These are phyloP conservation scores for Diaporthe citri DNA, from an alignment of 2,329 filamentous ascomycete species.

Conservation along the genomic window DNA sequence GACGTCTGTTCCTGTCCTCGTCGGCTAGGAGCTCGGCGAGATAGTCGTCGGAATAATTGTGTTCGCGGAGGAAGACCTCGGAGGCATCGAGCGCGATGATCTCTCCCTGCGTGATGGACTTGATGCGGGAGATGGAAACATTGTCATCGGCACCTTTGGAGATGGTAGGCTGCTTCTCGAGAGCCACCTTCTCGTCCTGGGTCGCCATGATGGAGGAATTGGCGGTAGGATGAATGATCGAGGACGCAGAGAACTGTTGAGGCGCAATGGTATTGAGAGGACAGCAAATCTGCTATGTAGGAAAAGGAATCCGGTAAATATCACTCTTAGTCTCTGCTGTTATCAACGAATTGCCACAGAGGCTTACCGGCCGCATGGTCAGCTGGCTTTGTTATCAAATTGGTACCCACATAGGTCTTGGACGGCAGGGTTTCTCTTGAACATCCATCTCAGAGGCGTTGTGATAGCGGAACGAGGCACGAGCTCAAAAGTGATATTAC, in stretches of 20 bases:
- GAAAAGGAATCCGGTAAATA: background rate
- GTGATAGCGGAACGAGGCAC: background rate
- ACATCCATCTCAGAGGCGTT: background rate
- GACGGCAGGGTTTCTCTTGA: background rate
- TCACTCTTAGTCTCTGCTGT: background rate
- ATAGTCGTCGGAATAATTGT: constrained; percentile 38
- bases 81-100: constrained; percentile 37
- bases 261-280: background rate
- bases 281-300: background rate
- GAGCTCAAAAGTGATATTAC: background rate
- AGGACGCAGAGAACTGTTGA: background rate
- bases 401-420: constrained; percentile 26
- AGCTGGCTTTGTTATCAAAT: background rate
- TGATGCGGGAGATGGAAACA: constrained; percentile 37
- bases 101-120: constrained; percentile 37
- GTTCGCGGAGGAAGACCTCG: constrained; percentile 40
- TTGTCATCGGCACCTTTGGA: constrained; percentile 30
- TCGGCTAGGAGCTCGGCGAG: constrained; percentile 57
- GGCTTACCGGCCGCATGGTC: background rate
- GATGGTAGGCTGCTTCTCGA: constrained; percentile 31
- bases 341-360: constrained; percentile 30
- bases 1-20: constrained; percentile 45
- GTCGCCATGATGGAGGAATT: constrained; percentile 20
- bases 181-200: constrained; percentile 7
- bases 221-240: background rate